phyloP scores from a whole-genome alignment of 2,329 filamentous ascomycete species.

The Nemania sp. region DNA sequence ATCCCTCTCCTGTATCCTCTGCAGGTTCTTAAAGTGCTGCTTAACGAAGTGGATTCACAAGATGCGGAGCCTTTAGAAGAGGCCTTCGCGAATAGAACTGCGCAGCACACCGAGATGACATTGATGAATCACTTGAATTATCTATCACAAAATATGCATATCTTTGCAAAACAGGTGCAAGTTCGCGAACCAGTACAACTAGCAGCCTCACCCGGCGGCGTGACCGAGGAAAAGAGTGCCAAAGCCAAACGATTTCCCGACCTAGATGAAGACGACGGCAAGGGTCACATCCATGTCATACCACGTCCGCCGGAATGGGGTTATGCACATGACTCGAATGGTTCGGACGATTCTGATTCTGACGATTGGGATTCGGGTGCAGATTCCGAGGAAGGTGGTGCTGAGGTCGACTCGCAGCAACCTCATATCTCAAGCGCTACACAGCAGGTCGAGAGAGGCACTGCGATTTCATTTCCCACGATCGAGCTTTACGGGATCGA shows the following conservation, averaged over 20 bases:
- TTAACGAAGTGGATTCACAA: conserved; percentile 63
- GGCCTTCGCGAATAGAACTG: conserved; percentile 63
- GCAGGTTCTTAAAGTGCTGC: conserved; percentile 65
- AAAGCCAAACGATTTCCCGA: not conserved
- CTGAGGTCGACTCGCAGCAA: conserved; percentile 35
- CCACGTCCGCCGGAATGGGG: conserved; percentile 78
- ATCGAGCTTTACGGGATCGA: conserved; percentile 79
- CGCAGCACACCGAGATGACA: conserved; percentile 60
- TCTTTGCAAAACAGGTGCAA: conserved; percentile 61
- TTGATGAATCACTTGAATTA: conserved; percentile 77
- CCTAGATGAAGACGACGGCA: conserved; percentile 47
- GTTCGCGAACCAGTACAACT: conserved; percentile 29
- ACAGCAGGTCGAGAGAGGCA: conserved; percentile 63
- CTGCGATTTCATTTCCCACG: conserved; percentile 77
- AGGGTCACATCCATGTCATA: conserved; percentile 70
- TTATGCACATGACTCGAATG: conserved; percentile 48
- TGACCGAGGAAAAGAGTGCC: not conserved
- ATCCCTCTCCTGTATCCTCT: conserved; percentile 75
- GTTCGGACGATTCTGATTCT: conserved; percentile 39
- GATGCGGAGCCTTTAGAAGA: conserved; percentile 67
- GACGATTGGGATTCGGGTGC: conserved; percentile 53
- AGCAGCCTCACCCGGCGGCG: not conserved
- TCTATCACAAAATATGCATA: conserved; percentile 70
- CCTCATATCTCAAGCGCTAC: conserved; percentile 37
- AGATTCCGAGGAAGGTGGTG: conserved; percentile 52